Evolutionary conservation across 441 rosid species (phyloP), one percentile per base, ranked within the genome.

Genomic region (Brassica hybrid): DNA sequence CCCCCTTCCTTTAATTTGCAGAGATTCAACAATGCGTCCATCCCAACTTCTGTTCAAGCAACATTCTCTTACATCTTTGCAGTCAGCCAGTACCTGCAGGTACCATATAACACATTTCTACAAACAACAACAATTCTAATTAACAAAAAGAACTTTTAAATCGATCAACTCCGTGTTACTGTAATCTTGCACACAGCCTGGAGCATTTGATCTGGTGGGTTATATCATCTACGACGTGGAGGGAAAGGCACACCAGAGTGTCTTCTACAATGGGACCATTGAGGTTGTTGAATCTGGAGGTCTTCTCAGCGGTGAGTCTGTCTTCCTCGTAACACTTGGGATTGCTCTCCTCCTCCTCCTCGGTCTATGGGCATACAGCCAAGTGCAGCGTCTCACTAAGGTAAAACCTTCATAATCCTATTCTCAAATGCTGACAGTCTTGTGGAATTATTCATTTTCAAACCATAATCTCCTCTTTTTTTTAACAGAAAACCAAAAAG

Each of bases 61-160:
- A 84, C 98, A 69, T 96, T 96, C 82, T 88, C 98, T 1, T 94
- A 91, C 79, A 76, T 90, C 61, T 91, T 94, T 83, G 86, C 90
- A 43, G 97, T 96, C 84, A 94, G 98, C 91, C 92, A 92, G 88
- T 96, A 54, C 85, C 84, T 96, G 59, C 98, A 94, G 99, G 99
- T 96, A 79, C 23, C 30, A 65, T 52, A 27, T 27, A 27, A 27
- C 32, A 13, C 30, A 59, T 14, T 71, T 54, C n/a, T 57, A 3
- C n/a, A 0, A 9, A 60, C 1, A 16, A 54, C 58, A 27, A 58
- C 25, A 19, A 19, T 19, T 34, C 38, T 34, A 34, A 34, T 34
- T 34, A 34, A 34, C 38, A 34, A 34, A 34, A 6, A 45, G 7
- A 69, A 6, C 17, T n/a, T 16, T 1, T 16, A 50, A 60, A 62